phyloP scores from a whole-genome alignment of 2,329 filamentous ascomycete genomes.

The Scolecobasidium constrictum region DNA sequence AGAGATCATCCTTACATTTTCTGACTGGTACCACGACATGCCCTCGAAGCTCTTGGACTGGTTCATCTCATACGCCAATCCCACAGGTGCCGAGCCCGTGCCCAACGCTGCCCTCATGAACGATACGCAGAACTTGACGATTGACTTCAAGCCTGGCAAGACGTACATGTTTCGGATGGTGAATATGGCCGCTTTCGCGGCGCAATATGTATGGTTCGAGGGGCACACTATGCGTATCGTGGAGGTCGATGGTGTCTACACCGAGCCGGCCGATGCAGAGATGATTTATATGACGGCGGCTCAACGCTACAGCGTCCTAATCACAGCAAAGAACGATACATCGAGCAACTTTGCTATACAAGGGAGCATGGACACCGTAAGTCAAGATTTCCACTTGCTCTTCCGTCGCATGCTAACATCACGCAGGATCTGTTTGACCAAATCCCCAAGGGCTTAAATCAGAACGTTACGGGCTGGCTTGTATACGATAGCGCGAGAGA shows the following conservation, averaged over 20 bases:
- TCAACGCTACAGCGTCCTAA: constrained; percentile 57
- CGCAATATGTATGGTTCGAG: constrained; percentile 62
- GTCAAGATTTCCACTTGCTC: not conserved
- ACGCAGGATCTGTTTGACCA: constrained; percentile 48
- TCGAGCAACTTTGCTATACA: constrained; percentile 50
- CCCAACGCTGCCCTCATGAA: constrained; percentile 57
- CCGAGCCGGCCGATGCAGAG: constrained; percentile 47
- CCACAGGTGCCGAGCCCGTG: constrained; percentile 52
- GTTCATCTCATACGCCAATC: constrained; percentile 45
- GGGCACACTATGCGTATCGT: constrained; percentile 54
- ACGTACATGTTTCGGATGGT: constrained; percentile 57
- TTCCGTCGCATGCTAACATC: not conserved
- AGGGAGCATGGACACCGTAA: constrained; percentile 35
- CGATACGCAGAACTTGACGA: constrained; percentile 38
- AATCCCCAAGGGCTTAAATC: constrained; percentile 57
- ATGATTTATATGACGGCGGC: constrained; percentile 58
- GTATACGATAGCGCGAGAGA: constrained; percentile 40
- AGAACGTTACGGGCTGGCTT: constrained; percentile 46
- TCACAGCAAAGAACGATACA: constrained; percentile 48
- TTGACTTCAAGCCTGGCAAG: constrained; percentile 38
- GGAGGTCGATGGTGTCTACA: constrained; percentile 59
- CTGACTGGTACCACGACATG: constrained; percentile 62
- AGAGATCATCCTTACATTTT: constrained; percentile 56
- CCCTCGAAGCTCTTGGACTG: constrained; percentile 29
- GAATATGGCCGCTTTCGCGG: constrained; percentile 61